Conservation (phyloP, 768 basidiomycete genomes). For the Lactarius psammicola region DNA sequence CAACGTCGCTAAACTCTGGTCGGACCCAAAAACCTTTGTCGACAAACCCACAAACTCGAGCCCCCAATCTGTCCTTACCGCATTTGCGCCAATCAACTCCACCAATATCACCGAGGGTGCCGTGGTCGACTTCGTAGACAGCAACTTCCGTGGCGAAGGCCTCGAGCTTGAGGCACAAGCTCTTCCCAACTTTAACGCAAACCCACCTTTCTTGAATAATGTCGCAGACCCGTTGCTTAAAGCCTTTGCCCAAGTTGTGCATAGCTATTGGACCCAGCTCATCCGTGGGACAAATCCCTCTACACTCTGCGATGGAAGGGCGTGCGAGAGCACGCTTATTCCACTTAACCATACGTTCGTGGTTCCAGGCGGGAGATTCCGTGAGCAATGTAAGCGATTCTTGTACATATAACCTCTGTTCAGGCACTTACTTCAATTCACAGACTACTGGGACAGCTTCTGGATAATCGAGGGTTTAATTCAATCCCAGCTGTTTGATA, state of each 20-base stretch:
- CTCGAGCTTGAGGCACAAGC: conserved; percentile 67
- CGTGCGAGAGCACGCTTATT: conserved; percentile 82
- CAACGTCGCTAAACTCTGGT: conserved; percentile 69
- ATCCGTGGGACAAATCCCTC: conserved; percentile 72
- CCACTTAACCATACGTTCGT: conserved; percentile 91
- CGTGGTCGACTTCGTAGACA: conserved; percentile 67
- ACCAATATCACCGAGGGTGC: conserved; percentile 55
- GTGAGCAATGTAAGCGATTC: conserved; percentile 70
- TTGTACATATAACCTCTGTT: neutral
- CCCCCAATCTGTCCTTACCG: conserved; percentile 62
- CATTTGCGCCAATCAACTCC: conserved; percentile 52
- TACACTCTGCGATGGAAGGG: conserved; percentile 54
- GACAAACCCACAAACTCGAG: conserved; percentile 81
- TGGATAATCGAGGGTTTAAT: conserved; percentile 91
- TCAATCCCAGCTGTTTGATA: conserved; percentile 67
- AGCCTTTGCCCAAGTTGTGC: conserved; percentile 75
- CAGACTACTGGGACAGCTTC: conserved; percentile 68
- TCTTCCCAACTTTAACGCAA: conserved; percentile 59
- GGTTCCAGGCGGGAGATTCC: conserved; percentile 83
- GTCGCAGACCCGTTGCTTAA: conserved; percentile 66
- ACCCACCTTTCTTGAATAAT: conserved; percentile 67
- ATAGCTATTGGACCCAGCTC: conserved; percentile 82
- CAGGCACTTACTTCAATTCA: neutral
- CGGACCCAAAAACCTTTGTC: conserved; percentile 85
- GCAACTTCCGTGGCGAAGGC: conserved; percentile 82